Conservation (phyloP, 345 rosid genomes). For the Euclidium syriacum region DNA sequence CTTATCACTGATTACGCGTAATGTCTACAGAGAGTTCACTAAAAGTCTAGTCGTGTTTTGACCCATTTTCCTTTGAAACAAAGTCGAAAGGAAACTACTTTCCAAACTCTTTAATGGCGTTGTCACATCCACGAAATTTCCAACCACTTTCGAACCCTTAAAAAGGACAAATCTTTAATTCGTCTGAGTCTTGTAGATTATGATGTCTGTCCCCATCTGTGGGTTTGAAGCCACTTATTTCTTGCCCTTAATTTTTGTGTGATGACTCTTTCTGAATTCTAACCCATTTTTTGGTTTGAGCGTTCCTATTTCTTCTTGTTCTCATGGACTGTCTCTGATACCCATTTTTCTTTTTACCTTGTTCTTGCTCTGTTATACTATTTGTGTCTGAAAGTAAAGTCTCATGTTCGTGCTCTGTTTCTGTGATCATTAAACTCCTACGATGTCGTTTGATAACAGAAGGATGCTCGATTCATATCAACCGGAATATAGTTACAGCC, state of each 20-base stretch:
- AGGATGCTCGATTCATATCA: neutral
- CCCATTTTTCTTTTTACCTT: neutral
- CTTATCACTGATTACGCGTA: constrained; percentile 14
- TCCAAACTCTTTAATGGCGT: constrained; percentile 5
- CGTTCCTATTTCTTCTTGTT: neutral
- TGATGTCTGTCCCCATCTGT: neutral
- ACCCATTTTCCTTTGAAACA: neutral
- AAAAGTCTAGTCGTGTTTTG: neutral
- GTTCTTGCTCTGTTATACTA: neutral
- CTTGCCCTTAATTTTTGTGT: constrained; percentile 4
- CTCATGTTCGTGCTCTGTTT: constrained; percentile 15
- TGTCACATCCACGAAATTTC: constrained; percentile 15
- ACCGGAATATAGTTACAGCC: neutral
- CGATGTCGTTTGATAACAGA: constrained; percentile 17
- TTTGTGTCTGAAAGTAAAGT: neutral
- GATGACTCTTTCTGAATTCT: constrained; percentile 8
- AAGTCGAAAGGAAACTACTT: constrained; percentile 15
- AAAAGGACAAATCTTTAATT: neutral
- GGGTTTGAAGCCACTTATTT: neutral
- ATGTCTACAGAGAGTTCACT: neutral
- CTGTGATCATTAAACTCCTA: neutral
- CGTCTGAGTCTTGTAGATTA: neutral
- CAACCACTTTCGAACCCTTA: neutral
- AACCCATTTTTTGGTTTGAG: constrained; percentile 1
- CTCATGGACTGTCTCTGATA: neutral